Conservation (phyloP, 495 filamentous ascomycete genomes). For the Penicilliopsis zonata region DNA sequence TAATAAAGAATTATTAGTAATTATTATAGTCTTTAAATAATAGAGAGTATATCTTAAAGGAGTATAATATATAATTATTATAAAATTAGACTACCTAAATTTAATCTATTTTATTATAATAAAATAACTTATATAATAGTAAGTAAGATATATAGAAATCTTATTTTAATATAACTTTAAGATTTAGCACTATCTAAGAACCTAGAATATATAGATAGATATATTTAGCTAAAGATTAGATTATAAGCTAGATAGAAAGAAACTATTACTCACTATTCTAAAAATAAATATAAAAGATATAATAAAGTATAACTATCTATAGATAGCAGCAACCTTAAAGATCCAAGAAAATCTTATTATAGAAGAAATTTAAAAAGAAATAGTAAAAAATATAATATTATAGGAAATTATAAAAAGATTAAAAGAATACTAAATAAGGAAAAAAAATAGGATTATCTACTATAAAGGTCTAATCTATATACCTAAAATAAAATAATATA, state of each 20-base stretch:
- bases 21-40: no score
- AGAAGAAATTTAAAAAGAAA: conserved; percentile 3
- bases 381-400: conserved; percentile 1
- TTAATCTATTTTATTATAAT: no score
- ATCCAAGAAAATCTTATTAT: not conserved
- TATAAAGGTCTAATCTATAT: no score
- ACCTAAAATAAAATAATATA: no score
- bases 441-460: not conserved
- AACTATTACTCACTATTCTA: not conserved
- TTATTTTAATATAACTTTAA: conserved; percentile 6
- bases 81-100: conserved; percentile 5
- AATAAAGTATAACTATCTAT: conserved; percentile 1
- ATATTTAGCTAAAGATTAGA: not conserved
- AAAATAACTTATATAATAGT: no score
- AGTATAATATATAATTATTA: conserved; percentile 9
- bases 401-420: not conserved
- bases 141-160: no score
- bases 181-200: conserved; percentile 1
- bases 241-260: not conserved
- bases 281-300: not conserved
- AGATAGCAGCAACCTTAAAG: no score
- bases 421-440: not conserved
- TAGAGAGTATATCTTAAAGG: no score
- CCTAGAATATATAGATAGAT: not conserved
- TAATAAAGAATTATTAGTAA: no score